Conservation (phyloP, 768 basidiomycete species). For the Galerina marginata region DNA sequence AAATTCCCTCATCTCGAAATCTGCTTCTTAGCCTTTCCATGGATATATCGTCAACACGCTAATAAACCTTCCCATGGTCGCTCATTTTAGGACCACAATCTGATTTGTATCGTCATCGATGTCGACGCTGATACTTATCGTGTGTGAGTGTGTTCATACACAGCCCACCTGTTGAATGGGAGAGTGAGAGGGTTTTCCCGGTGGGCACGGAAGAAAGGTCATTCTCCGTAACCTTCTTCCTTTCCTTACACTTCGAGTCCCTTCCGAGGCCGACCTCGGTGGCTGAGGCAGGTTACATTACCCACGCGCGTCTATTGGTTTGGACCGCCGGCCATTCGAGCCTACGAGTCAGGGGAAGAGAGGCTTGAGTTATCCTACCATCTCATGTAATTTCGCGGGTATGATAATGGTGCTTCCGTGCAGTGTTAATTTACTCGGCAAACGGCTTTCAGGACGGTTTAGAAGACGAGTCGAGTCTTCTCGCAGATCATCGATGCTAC, state of each 20-base stretch:
- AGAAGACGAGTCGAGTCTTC: no score
- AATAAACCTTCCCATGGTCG: not conserved
- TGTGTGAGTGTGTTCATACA: not conserved
- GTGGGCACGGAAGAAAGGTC: constrained; percentile 7
- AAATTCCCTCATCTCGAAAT: not conserved
- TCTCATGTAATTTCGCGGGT: no score
- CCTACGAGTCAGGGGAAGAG: no score
- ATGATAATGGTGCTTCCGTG: no score
- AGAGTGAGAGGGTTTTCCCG: constrained; percentile 2
- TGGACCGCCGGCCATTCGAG: no score
- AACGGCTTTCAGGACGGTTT: no score
- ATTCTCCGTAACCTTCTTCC: constrained; percentile 11
- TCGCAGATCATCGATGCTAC: no score
- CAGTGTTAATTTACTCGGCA: no score
- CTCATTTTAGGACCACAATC: not conserved
- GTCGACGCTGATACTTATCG: not conserved
- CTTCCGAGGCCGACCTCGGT: not conserved
- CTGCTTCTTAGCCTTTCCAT: no score
- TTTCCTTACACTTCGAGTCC: not conserved
- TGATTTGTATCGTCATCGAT: not conserved
- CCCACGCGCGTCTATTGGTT: not conserved
- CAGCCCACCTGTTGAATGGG: not conserved
- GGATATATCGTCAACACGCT: no score
- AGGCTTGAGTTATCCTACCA: no score
- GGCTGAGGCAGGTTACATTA: not conserved